Evolutionary conservation across 495 filamentous ascomycete species (phyloP).

Genomic region (Penicillium lividum): DNA sequence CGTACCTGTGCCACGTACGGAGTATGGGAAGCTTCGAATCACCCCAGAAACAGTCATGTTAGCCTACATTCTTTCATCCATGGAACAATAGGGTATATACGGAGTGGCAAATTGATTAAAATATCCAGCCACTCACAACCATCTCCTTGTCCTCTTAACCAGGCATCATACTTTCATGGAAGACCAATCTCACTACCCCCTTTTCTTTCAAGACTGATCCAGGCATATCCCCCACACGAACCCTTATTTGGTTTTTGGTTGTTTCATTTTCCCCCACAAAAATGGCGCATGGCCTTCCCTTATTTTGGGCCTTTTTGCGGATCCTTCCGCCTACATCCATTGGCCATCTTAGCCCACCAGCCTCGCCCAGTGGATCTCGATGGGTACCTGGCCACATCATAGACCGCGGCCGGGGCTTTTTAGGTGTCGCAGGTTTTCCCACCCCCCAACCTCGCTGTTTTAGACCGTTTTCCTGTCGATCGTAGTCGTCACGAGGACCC

Average conservation of each 20-base stretch:
- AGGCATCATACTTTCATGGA: background rate
- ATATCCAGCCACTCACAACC: background rate
- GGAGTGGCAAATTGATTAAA: background rate
- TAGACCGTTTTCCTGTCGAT: slow-evolving; percentile 8
- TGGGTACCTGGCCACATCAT: slow-evolving; percentile 27
- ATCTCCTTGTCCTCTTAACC: background rate
- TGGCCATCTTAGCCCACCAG: slow-evolving; percentile 18
- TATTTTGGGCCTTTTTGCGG: slow-evolving; percentile 19
- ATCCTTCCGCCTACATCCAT: slow-evolving; percentile 17
- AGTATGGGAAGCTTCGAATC: background rate
- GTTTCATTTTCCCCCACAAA: slow-evolving; percentile 30
- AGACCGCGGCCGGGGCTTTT: slow-evolving; percentile 5
- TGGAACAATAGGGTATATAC: no score
- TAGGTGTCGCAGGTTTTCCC: slow-evolving; percentile 6
- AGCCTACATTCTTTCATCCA: background rate
- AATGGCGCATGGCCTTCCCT: slow-evolving; percentile 31
- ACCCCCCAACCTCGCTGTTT: slow-evolving; percentile 6
- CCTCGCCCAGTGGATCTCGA: slow-evolving; percentile 21
- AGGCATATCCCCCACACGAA: slow-evolving; percentile 32
- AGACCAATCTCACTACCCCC: background rate
- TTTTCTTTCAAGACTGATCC: background rate
- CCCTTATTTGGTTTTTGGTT: slow-evolving; percentile 16
- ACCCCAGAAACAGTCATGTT: background rate
- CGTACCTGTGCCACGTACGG: slow-evolving; percentile 3
- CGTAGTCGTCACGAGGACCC: slow-evolving; percentile 7